Percentiles rank a stretch among this genome's conserved stretches.
phyloP scores from a whole-genome alignment of 257 asterid genomes.

The Oldenlandia corymbosa region DNA sequence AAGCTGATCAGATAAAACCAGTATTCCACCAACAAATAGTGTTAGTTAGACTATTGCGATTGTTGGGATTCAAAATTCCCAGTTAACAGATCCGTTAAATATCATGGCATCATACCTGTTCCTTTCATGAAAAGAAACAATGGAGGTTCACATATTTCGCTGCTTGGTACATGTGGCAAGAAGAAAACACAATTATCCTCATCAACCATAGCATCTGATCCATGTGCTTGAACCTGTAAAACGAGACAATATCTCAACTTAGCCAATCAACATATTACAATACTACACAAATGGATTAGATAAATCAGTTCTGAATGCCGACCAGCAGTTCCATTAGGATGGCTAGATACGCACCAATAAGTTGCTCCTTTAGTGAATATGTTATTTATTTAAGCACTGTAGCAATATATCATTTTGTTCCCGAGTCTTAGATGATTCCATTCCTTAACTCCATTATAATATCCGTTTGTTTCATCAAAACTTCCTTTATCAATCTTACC shows the following conservation, averaged over 20 bases:
- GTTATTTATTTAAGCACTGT: background rate
- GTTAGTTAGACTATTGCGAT: background rate
- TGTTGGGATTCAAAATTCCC: background rate
- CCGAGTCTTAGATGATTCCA: too few species aligned
- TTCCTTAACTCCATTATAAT: too few species aligned
- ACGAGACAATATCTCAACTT: conserved; percentile 9
- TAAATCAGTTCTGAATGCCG: too few species aligned
- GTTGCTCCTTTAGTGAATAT: too few species aligned
- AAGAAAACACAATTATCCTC: conserved; percentile 91
- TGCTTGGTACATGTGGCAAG: conserved; percentile 85
- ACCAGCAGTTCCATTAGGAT: too few species aligned
- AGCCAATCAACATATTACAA: too few species aligned
- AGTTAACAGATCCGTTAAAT: too few species aligned
- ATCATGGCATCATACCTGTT: conserved; percentile 48
- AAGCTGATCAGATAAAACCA: conserved; percentile 9
- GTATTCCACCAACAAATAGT: background rate
- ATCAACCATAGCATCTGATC: conserved; percentile 97
- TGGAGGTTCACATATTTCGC: conserved; percentile 77
- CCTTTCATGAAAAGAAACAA: conserved; percentile 97
- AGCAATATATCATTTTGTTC: background rate
- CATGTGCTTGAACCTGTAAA: conserved; percentile 90
- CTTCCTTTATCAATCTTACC: background rate
- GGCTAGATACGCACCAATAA: background rate
- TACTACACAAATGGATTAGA: background rate
- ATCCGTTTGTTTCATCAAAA: background rate